These are phyloP conservation scores for Plectosphaerella plurivora DNA, from an alignment of 2,329 filamentous ascomycete species.

Conservation along the genomic window DNA sequence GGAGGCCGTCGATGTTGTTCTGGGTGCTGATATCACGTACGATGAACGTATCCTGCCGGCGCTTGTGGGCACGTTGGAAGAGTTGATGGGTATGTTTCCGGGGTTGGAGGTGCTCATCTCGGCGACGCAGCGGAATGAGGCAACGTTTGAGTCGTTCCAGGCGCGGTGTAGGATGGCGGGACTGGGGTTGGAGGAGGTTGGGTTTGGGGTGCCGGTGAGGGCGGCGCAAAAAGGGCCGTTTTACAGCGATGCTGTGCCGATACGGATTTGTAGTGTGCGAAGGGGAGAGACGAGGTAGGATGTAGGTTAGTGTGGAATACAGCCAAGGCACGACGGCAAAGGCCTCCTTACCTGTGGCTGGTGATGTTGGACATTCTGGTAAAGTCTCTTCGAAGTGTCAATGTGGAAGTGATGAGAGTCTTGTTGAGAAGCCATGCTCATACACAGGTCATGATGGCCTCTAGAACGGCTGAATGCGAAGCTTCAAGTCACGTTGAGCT, in stretches of 20 bases:
- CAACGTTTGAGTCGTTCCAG: slow-evolving; percentile 63
- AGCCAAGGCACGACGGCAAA: no score
- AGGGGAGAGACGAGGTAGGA: no score
- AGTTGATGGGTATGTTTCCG: slow-evolving; percentile 56
- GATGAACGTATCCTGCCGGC: slow-evolving; percentile 59
- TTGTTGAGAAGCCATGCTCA: no score
- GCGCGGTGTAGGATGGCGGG: slow-evolving; percentile 47
- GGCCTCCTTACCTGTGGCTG: no score
- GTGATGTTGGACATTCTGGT: no score
- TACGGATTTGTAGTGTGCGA: slow-evolving; percentile 43
- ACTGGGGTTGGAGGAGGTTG: slow-evolving; percentile 36
- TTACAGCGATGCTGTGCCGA: slow-evolving; percentile 55
- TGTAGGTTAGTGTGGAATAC: no score
- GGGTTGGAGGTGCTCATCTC: slow-evolving; percentile 59
- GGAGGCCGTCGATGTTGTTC: slow-evolving; percentile 53
- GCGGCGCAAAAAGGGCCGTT: slow-evolving; percentile 56
- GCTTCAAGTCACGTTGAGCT: no score
- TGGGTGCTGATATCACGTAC: slow-evolving; percentile 78
- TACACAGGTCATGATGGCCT: no score
- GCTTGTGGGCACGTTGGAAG: slow-evolving; percentile 59
- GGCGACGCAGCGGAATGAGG: slow-evolving; percentile 65
- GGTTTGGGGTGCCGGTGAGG: slow-evolving; percentile 32
- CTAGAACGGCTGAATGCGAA: no score
- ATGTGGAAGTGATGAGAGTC: no score
- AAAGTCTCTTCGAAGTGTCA: no score